Evolutionary conservation across 208 protist genomes (phyloP).

Genomic region (Leishmania guyanensis): DNA sequence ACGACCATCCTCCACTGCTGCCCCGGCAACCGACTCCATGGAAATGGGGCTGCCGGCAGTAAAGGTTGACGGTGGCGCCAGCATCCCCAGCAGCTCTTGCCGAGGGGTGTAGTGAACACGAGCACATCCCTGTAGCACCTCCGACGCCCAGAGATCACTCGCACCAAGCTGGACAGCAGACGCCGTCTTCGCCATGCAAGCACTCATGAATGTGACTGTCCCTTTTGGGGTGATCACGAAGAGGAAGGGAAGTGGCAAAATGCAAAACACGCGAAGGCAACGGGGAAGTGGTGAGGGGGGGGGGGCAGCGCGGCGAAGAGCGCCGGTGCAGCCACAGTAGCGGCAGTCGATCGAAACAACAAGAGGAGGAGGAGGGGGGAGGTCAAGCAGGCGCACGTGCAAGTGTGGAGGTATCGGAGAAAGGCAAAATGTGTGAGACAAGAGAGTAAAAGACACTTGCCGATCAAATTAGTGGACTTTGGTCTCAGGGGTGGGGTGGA

Average conservation of each 20-base stretch:
- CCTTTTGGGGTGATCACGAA: neutral
- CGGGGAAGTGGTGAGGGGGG: neutral
- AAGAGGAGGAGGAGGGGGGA: neutral
- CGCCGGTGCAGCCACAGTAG: neutral
- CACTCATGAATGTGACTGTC: neutral
- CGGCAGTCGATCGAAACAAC: neutral
- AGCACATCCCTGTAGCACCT: constrained; percentile 31
- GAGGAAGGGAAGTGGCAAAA: neutral
- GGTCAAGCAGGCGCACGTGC: too few species aligned
- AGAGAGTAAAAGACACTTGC: neutral
- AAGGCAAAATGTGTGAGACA: neutral
- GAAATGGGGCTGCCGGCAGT: neutral
- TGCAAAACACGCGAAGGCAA: neutral
- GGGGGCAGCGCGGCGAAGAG: neutral
- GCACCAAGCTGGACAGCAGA: neutral
- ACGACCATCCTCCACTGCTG: neutral
- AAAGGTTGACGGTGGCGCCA: constrained; percentile 11
- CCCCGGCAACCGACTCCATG: neutral
- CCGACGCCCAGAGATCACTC: constrained; percentile 41
- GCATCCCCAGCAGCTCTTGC: constrained; percentile 18
- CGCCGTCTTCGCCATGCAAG: neutral
- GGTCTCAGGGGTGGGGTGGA: neutral
- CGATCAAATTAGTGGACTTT: neutral
- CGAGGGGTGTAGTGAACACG: constrained; percentile 31
- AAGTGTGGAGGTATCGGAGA: neutral